A percentile compares a stretch with the other conserved stretches of the same genome.
Evolutionary conservation across 2,329 filamentous ascomycete genomes (phyloP).

Genomic region (Ustilaginoidea virens): DNA sequence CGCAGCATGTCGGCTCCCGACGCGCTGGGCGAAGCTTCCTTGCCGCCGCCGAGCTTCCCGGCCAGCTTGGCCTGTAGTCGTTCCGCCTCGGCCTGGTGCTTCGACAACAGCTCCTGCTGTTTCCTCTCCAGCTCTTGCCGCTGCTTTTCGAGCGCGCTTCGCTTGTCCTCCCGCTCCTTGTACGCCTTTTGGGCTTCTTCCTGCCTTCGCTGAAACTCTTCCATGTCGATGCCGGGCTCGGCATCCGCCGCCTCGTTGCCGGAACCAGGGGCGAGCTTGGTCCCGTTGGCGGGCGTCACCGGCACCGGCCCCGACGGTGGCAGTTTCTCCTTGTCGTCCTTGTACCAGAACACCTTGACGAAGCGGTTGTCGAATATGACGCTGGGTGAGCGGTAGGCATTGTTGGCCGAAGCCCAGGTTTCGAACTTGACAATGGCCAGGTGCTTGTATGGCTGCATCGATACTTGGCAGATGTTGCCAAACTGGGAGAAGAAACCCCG

Average conservation of each 20-base stretch:
- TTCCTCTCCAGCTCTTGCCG: slow-evolving; percentile 50
- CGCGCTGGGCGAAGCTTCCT: slow-evolving; percentile 13
- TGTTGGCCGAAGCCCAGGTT: slow-evolving; percentile 48
- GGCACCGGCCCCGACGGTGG: slow-evolving; percentile 12
- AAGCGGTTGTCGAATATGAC: slow-evolving; percentile 76
- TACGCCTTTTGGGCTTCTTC: slow-evolving; percentile 55
- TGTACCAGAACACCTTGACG: slow-evolving; percentile 71
- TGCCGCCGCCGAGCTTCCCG: slow-evolving; percentile 15
- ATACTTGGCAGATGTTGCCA: slow-evolving; percentile 47
- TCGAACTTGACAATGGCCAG: slow-evolving; percentile 57
- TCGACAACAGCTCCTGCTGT: slow-evolving; percentile 43
- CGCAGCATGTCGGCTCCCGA: slow-evolving; percentile 49
- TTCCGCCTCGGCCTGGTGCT: slow-evolving; percentile 50
- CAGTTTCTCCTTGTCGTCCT: slow-evolving; percentile 28
- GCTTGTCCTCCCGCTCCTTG: slow-evolving; percentile 48
- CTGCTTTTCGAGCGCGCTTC: slow-evolving; percentile 45
- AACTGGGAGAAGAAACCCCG: slow-evolving; percentile 58
- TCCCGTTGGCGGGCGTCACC: too few relatives aligned
- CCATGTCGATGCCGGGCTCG: slow-evolving; percentile 48
- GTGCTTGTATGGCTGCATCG: slow-evolving; percentile 49
- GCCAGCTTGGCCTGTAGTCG: slow-evolving; percentile 42
- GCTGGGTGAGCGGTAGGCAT: slow-evolving; percentile 62
- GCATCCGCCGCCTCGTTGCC: slow-evolving; percentile 8
- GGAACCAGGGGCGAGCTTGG: slow-evolving; percentile 5
- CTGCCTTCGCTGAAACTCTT: slow-evolving; percentile 53